Base-by-base conservation (phyloP, 306 rosid species). In the Senna siamea region DNA sequence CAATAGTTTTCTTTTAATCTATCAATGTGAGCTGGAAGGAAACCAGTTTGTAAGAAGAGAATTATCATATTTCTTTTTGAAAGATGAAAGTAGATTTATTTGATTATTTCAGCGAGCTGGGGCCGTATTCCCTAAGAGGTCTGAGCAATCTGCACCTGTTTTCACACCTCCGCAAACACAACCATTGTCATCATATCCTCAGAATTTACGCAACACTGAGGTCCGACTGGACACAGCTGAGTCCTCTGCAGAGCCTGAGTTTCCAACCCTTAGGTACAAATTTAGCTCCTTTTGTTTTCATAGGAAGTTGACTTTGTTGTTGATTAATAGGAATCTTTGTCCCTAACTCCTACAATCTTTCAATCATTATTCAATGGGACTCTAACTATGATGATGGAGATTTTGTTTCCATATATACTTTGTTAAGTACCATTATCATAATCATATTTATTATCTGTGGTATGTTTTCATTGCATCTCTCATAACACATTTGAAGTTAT, bases 91-190 rank as follows among this genome's bases (percentile, higher is more conserved):
- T 40, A 19, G 38, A 73, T 48, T 41, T 47, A 50, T 82, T 55
- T 63, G 71, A 73, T 82, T 74, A 22, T 78, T 78, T 84, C 87
- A 94, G 98, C 98, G 96, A 81, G 88, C 89, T 48, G 98, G 98
- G 69, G 96, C 97, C 62, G 98, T 91, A 70, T 94, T 94, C 74
- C 98, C 98, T 71, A 96, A 81, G 73, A 89, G 96, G 74, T 81
- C 95, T 52, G 98, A 87, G 76, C 83, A 78, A 40, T 76, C 97
- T 75, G 97, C 95, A 17, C 96, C 97, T 41, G 96, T 94, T 23
- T 88, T 91, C 69, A 94, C 98, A 13, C 98, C 98, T 48, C 96
- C 88, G 22, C 98, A 94, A 85, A 89, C 96, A 26, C 97, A 94
- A 38, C 98, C 98, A 32, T 79, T 94, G 77, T 34, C 95, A 51